Evolutionary conservation across 345 rosid genomes (phyloP).

Genomic region (Dipteronia dyeriana): DNA sequence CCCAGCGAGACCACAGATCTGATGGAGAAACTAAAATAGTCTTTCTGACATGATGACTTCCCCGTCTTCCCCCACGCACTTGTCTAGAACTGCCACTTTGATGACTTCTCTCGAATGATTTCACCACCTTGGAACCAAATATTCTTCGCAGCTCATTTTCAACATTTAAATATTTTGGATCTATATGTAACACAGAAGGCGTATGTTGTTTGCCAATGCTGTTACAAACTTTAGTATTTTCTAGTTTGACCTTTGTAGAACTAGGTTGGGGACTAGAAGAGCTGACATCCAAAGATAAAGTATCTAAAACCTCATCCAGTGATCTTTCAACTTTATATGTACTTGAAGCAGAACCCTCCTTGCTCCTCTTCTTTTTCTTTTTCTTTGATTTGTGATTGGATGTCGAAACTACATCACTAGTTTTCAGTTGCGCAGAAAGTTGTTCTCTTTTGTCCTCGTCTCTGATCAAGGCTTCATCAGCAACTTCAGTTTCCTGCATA

Average conservation of each 20-base stretch:
- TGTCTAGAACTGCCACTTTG: constrained; percentile 69
- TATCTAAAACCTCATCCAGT: constrained; percentile 50
- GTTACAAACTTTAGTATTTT: constrained; percentile 28
- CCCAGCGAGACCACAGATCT: constrained; percentile 93
- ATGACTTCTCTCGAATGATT: constrained; percentile 68
- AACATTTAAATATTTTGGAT: constrained; percentile 71
- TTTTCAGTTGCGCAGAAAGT: constrained; percentile 22
- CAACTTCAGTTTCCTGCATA: constrained; percentile 45
- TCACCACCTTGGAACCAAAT: constrained; percentile 84
- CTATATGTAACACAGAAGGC: constrained; percentile 51
- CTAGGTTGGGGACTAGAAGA: constrained; percentile 30
- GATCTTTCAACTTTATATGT: constrained; percentile 31
- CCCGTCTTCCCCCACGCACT: constrained; percentile 73
- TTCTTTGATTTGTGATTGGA: constrained; percentile 66
- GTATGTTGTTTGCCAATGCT: constrained; percentile 31
- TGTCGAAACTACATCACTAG: constrained; percentile 23
- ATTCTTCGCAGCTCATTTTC: constrained; percentile 76
- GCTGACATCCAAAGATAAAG: constrained; percentile 41
- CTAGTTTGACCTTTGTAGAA: constrained; percentile 29
- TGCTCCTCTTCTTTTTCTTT: constrained; percentile 79
- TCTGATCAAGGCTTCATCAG: constrained; percentile 27
- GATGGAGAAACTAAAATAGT: constrained; percentile 67
- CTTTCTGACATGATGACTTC: constrained; percentile 62
- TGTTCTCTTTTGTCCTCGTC: constrained; percentile 23
- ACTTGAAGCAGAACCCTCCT: constrained; percentile 41